Evolutionary conservation across 805 yeast species (phyloP).

Genomic region (Sugiyamaella valdiviana): DNA sequence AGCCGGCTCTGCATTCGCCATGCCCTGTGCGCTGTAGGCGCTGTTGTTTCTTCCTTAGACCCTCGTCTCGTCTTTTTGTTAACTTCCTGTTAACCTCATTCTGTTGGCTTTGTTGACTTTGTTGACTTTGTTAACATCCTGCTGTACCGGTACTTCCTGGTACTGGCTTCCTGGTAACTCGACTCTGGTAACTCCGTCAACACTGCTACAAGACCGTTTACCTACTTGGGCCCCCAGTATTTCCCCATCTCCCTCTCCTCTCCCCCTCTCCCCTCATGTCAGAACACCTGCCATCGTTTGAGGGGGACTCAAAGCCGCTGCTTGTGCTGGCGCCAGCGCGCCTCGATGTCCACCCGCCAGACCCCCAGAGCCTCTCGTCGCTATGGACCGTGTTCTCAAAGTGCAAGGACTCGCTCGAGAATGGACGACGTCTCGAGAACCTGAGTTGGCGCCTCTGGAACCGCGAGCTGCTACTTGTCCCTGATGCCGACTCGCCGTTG

Average conservation of each 20-base stretch:
- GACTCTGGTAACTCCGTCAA: too few relatives aligned
- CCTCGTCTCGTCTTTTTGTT: too few relatives aligned
- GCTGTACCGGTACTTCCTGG: too few relatives aligned
- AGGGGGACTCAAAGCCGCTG: slow-evolving; percentile 10
- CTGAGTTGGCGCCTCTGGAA: slow-evolving; percentile 36
- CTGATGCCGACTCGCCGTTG: slow-evolving; percentile 1
- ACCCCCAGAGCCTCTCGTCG: slow-evolving; percentile 23
- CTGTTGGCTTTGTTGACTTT: too few relatives aligned
- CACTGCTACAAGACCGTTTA: too few relatives aligned
- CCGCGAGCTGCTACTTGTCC: slow-evolving; percentile 19
- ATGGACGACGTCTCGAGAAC: slow-evolving; percentile 35
- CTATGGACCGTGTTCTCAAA: slow-evolving; percentile 34
- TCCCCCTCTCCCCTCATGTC: too few relatives aligned
- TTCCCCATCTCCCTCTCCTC: too few relatives aligned
- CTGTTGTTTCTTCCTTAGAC: background rate
- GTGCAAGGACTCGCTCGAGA: slow-evolving; percentile 32
- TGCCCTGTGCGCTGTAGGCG: background rate
- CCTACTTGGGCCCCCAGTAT: too few relatives aligned
- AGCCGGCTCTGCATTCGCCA: background rate
- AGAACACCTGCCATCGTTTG: background rate
- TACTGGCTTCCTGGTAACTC: too few relatives aligned
- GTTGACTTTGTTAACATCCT: too few relatives aligned
- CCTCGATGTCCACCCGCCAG: slow-evolving; percentile 23
- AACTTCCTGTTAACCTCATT: too few relatives aligned
- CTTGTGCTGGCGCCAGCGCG: slow-evolving; percentile 13